Percentiles rank a stretch among this genome's conserved stretches.
These are phyloP conservation scores for Tetracladium maxilliforme DNA, from an alignment of 2,329 filamentous ascomycete genomes.

Conservation along the genomic window DNA sequence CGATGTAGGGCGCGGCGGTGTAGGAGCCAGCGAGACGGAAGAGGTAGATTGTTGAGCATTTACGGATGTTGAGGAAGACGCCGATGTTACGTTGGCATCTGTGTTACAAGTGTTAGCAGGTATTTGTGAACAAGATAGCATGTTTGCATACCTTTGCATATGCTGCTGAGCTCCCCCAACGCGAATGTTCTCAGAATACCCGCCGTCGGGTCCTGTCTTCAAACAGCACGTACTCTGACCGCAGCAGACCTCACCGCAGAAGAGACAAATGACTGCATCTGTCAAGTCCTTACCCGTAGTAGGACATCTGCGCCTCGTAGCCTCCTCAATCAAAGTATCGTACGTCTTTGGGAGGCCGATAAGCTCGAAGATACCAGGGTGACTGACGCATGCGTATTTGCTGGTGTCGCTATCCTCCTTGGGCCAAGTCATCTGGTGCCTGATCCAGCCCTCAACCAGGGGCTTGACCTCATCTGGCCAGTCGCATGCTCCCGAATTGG, in stretches of 20 bases:
- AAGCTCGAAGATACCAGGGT: constrained; percentile 88
- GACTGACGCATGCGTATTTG: constrained; percentile 33
- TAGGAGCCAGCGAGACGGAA: constrained; percentile 74
- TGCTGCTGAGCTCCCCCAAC: constrained; percentile 86
- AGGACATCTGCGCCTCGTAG: constrained; percentile 69
- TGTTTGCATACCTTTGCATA: constrained; percentile 53
- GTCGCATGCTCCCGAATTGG: not conserved
- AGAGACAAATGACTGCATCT: constrained; percentile 82
- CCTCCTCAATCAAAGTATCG: constrained; percentile 84
- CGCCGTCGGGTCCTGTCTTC: constrained; percentile 29
- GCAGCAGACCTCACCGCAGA: constrained; percentile 95
- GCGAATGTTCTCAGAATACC: too few relatives aligned
- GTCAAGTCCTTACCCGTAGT: constrained; percentile 83
- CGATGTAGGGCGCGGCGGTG: constrained; percentile 80
- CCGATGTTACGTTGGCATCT: constrained; percentile 84
- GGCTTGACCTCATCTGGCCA: constrained; percentile 6
- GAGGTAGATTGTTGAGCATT: constrained; percentile 82
- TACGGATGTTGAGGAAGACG: constrained; percentile 93
- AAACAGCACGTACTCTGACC: constrained; percentile 87
- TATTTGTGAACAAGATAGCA: not conserved
- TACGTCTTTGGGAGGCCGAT: constrained; percentile 86
- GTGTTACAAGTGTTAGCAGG: constrained; percentile 10
- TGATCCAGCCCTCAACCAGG: constrained; percentile 58
- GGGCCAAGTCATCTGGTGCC: constrained; percentile 29
- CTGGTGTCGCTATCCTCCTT: not conserved